A percentile compares a stretch with the other conserved stretches of the same genome.
Conservation (phyloP, 257 asterid genomes). For the Jaltomata sinuosa region DNA sequence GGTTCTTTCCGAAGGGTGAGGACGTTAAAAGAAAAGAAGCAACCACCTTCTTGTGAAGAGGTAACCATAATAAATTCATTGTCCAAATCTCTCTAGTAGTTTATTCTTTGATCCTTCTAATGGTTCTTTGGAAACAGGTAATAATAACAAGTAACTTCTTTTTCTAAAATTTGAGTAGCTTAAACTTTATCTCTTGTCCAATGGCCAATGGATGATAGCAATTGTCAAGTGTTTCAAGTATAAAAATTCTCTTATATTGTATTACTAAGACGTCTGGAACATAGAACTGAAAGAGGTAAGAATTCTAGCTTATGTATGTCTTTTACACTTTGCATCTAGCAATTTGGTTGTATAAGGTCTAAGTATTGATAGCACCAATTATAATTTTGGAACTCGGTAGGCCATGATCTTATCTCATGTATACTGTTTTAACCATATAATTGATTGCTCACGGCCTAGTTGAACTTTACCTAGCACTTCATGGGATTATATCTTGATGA, state of each 20-base stretch:
- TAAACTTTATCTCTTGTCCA: not conserved
- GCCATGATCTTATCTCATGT: not conserved
- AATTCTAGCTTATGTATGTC: not conserved
- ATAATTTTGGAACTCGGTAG: not conserved
- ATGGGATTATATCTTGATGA: not conserved
- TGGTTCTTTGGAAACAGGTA: not conserved
- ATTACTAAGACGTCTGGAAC: not conserved
- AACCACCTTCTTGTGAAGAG: constrained; percentile 58
- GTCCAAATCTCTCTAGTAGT: not conserved
- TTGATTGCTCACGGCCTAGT: no score
- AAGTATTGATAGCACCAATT: not conserved
- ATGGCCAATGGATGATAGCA: not conserved
- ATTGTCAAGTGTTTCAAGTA: no score
- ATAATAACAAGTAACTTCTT: not conserved
- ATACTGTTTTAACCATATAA: not conserved
- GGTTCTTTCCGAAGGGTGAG: constrained; percentile 59
- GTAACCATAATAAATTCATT: constrained; percentile 14
- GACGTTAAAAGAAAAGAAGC: constrained; percentile 57
- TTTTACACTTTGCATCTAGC: not conserved
- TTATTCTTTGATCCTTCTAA: not conserved
- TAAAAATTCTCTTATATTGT: not conserved
- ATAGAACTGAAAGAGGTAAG: not conserved
- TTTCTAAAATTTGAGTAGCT: not conserved
- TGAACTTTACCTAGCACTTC: not conserved
- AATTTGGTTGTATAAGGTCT: not conserved